Percentiles rank a stretch among this genome's conserved stretches.
phyloP scores from a whole-genome alignment of 768 basidiomycete species.

The Mycena galopus region DNA sequence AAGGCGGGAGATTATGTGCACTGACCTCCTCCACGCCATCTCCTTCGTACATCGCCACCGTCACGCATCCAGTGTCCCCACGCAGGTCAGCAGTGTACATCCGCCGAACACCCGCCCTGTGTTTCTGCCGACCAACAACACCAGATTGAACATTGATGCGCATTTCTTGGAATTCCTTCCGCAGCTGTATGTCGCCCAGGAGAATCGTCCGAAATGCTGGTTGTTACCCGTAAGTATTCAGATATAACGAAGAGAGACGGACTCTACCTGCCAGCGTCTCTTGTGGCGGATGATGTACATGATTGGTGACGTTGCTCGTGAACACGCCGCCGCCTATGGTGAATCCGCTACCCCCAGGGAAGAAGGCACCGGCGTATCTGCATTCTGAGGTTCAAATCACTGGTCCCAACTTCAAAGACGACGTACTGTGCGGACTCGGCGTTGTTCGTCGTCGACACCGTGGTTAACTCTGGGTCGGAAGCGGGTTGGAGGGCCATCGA shows the following conservation, averaged over 20 bases:
- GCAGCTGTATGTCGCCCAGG: not conserved
- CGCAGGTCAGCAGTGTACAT: conserved; percentile 5
- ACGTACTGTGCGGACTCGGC: not conserved
- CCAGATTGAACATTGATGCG: not conserved
- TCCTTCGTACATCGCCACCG: conserved; percentile 3
- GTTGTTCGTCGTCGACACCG: not conserved
- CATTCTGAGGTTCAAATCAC: not conserved
- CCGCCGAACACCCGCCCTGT: not conserved
- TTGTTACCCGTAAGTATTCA: not conserved
- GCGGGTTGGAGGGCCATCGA: not conserved
- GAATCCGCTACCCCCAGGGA: not conserved
- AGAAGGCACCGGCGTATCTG: not conserved
- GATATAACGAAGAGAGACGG: not conserved
- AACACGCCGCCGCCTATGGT: not conserved
- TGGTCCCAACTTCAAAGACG: not conserved
- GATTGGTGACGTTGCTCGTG: not conserved
- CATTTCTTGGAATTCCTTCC: not conserved
- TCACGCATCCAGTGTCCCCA: not conserved
- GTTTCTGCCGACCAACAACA: not conserved
- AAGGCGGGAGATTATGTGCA: not conserved
- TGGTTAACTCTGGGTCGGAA: not conserved
- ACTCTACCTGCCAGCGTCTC: not conserved
- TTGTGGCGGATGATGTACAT: not conserved
- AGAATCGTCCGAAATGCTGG: not conserved
- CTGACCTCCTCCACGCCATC: not conserved